Conservation (phyloP, 2,329 filamentous ascomycete species). For the Zarea fungicola region DNA sequence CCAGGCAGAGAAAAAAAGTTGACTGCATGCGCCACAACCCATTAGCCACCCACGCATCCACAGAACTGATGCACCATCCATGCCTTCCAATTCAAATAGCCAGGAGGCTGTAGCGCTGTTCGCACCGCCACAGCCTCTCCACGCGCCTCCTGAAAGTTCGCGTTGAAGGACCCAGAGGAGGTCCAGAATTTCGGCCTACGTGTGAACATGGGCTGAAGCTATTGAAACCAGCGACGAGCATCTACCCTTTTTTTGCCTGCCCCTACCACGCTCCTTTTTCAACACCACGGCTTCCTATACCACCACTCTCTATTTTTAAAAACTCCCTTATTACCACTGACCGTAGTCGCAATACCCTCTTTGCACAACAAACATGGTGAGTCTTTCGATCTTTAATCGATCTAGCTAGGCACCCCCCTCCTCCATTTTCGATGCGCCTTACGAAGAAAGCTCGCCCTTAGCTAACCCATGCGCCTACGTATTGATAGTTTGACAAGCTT, state of each 20-base stretch:
- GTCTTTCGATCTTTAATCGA: not conserved
- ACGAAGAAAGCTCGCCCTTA: not conserved
- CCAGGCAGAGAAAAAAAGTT: slow-evolving; percentile 2
- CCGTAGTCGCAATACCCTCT: slow-evolving; percentile 3
- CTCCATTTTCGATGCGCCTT: not conserved
- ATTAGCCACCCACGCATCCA: not conserved
- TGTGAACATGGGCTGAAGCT: slow-evolving; percentile 9
- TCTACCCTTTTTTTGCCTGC: not conserved
- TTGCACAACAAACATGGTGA: slow-evolving; percentile 8
- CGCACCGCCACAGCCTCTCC: slow-evolving; percentile 10
- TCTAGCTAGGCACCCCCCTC: not conserved
- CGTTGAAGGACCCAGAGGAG: slow-evolving; percentile 8
- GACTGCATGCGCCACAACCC: not conserved
- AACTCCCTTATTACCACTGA: not conserved
- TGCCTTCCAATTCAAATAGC: too few relatives aligned
- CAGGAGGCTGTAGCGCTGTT: not conserved
- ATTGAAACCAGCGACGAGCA: not conserved
- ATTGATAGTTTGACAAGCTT: slow-evolving; percentile 79
- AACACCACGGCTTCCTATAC: not conserved
- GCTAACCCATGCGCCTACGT: not conserved
- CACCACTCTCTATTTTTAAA: not conserved
- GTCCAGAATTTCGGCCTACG: slow-evolving; percentile 8
- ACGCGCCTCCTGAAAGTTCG: slow-evolving; percentile 14
- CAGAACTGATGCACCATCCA: too few relatives aligned
- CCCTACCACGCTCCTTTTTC: not conserved